These are phyloP conservation scores for Diaporthe capsici DNA, from an alignment of 2,329 filamentous ascomycete genomes.

Conservation along the genomic window DNA sequence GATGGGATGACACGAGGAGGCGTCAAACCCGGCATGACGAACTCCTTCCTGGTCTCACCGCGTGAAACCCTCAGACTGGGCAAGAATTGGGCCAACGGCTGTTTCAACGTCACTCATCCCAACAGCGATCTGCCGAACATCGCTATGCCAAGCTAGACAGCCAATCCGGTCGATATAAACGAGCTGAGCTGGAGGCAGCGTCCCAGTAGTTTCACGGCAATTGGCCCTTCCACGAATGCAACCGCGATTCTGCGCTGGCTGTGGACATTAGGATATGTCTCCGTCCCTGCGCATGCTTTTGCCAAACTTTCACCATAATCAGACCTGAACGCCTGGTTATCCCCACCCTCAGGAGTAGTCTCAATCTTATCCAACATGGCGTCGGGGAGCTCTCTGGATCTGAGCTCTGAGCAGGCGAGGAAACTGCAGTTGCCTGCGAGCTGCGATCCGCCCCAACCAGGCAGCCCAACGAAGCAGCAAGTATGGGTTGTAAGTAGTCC, in stretches of 20 bases:
- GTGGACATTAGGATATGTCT: not conserved
- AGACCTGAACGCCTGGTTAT: not conserved
- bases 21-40: slow-evolving; percentile 3
- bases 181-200: not conserved
- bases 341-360: slow-evolving; percentile 6
- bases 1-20: slow-evolving; percentile 7
- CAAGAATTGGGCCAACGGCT: not conserved
- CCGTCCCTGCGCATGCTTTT: not conserved
- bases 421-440: slow-evolving; percentile 79
- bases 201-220: not conserved
- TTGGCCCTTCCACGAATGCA: not conserved
- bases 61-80: slow-evolving; percentile 20
- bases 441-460: slow-evolving; percentile 85
- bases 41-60: not conserved
- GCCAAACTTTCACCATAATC: not conserved
- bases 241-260: slow-evolving; percentile 7
- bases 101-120: slow-evolving; percentile 13
- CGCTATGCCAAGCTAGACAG: slow-evolving; percentile 11
- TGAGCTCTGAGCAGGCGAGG: slow-evolving; percentile 53
- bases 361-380: slow-evolving; percentile 44
- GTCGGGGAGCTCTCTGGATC: slow-evolving; percentile 44
- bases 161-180: slow-evolving; percentile 20
- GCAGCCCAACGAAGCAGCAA: slow-evolving; percentile 79
- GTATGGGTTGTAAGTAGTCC: slow-evolving; percentile 84
- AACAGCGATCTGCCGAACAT: slow-evolving; percentile 24